A percentile compares a stretch with the other conserved stretches of the same genome.
These are phyloP conservation scores for Zoysia pacifica DNA, from an alignment of 176 grass and related monocot genomes.

Conservation along the genomic window DNA sequence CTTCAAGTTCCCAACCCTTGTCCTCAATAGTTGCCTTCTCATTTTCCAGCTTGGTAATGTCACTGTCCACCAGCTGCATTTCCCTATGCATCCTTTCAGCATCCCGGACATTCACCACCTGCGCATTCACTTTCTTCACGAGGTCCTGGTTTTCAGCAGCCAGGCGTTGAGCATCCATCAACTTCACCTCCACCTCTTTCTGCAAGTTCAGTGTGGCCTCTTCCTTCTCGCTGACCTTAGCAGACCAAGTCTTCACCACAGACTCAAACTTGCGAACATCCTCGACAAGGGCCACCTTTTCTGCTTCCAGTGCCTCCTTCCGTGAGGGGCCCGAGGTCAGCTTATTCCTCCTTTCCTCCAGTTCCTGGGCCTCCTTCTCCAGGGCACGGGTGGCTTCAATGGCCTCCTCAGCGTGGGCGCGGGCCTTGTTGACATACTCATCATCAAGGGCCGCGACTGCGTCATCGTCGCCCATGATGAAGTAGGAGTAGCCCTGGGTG, in stretches of 20 bases:
- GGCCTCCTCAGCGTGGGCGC: neutral
- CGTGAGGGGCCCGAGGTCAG: constrained; percentile 49
- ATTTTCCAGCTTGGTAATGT: constrained; percentile 57
- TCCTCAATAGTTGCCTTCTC: constrained; percentile 54
- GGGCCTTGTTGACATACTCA: constrained; percentile 58
- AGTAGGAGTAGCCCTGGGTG: constrained; percentile 54
- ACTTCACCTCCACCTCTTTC: constrained; percentile 68
- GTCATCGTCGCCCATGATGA: constrained; percentile 54
- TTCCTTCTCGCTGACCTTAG: constrained; percentile 62
- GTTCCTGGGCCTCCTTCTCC: constrained; percentile 57
- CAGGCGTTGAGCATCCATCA: constrained; percentile 34
- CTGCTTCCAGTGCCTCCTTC: constrained; percentile 40
- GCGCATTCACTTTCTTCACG: constrained; percentile 51
- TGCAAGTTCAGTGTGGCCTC: constrained; percentile 26
- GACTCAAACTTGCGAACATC: constrained; percentile 77
- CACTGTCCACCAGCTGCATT: constrained; percentile 57
- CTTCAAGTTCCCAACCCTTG: constrained; percentile 81
- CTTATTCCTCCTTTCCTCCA: constrained; percentile 46
- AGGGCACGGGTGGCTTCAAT: constrained; percentile 2
- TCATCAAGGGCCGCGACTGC: constrained; percentile 58
- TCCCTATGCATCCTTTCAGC: constrained; percentile 72
- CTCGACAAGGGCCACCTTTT: constrained; percentile 46
- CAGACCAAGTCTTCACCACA: constrained; percentile 62
- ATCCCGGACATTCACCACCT: constrained; percentile 66
- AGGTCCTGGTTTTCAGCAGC: constrained; percentile 59